Percentiles rank a stretch among this genome's conserved stretches.
Conservation (phyloP, 179 eudicot species). For the Drosera spatulata region DNA sequence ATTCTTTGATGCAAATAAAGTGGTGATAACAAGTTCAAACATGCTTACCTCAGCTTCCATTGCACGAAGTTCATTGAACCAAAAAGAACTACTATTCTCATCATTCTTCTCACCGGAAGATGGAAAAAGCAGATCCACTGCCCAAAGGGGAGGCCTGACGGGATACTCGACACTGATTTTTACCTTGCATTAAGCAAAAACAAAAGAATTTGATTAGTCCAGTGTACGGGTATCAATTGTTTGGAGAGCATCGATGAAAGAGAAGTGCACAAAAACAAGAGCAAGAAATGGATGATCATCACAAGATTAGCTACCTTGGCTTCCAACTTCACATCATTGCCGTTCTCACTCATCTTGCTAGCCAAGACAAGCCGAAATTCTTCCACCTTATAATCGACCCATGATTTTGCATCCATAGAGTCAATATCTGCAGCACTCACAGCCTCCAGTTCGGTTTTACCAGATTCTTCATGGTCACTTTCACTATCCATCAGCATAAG, state of each 20-base stretch:
- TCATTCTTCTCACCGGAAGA: constrained; percentile 27
- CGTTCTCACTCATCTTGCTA: constrained; percentile 28
- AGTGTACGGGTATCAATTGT: neutral
- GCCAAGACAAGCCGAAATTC: constrained; percentile 46
- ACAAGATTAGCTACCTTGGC: constrained; percentile 44
- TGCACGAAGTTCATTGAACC: constrained; percentile 84
- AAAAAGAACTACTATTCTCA: constrained; percentile 29
- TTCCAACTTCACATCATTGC: constrained; percentile 47
- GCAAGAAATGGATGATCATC: constrained; percentile 1
- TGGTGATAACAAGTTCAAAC: neutral
- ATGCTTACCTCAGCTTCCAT: constrained; percentile 90
- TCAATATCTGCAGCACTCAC: constrained; percentile 15
- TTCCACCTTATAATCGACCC: constrained; percentile 49
- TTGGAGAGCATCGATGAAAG: no score
- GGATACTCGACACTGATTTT: constrained; percentile 83
- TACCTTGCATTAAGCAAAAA: constrained; percentile 34
- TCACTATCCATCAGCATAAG: constrained; percentile 54
- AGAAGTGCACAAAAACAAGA: neutral
- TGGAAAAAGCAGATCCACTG: constrained; percentile 25
- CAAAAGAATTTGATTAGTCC: neutral
- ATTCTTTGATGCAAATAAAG: no score
- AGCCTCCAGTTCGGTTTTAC: constrained; percentile 25
- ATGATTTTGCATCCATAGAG: constrained; percentile 25
- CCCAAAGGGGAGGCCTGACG: constrained; percentile 74
- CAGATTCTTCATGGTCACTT: constrained; percentile 61